Evolutionary conservation across 2,329 filamentous ascomycete genomes (phyloP), one percentile per base, ranked within the genome.

Genomic region (Penicillium sp.): DNA sequence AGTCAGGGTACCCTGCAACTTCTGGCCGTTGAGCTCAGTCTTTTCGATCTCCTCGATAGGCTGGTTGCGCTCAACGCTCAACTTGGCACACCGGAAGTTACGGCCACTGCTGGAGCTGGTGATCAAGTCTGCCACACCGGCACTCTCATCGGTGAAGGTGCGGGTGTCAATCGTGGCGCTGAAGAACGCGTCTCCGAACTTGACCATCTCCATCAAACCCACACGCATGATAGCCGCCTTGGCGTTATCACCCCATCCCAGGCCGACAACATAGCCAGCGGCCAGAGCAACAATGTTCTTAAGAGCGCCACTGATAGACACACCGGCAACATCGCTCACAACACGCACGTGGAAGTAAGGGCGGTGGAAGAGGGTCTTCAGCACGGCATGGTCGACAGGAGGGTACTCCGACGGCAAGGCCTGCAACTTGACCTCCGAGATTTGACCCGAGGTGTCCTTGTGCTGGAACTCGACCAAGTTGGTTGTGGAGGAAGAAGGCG

Each of bases 171-270:
- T 88, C 1, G 89, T 90, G 67, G 92, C 84, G 18, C 86, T 85
- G 72, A 97, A 99, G 80, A 97, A 99, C 66, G 89, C 86, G 74
- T 92, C 91, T 62, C 93, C 93, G 66, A 99, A 99, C 71, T 89
- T 89, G 69, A 97, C 91, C 88, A 97, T 96, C 78, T 99, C 94
- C 66, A 97, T 82, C 44, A 99, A 85, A 8, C 94, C 94, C 20
- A 97, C 89, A 40, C 94, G 89, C 91, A 99, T 97, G 58, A 99
- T 88, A 44, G 94, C 94, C n/a, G 94, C 92, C 79, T 99, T 97
- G 63, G 93, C 93, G 66, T 97, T 99, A 79, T 97, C 92, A 69
- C 94, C 94, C 93, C 94, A 99, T 63, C 93, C 93, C 59, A 93
- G 85, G 35, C 94, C 94, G 63, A 96, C 91, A 43, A 97, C 92